These are phyloP conservation scores for Rhizomucor pusillus DNA, from an alignment of 371 early-diverging fungal species.

Conservation along the genomic window DNA sequence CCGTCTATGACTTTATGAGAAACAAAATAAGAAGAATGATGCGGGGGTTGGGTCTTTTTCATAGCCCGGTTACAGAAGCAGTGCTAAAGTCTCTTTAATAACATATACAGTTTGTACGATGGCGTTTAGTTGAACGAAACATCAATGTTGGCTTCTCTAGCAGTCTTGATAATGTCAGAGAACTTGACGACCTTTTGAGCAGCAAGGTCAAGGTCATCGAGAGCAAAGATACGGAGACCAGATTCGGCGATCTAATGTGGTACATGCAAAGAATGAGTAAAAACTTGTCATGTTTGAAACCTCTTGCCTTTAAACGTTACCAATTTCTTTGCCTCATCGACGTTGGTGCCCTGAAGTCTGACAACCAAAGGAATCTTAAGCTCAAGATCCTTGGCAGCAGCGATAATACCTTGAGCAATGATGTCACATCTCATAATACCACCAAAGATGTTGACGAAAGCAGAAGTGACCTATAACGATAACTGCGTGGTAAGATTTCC, in stretches of 20 bases:
- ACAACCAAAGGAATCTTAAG: slow-evolving; percentile 94
- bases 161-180: slow-evolving; percentile 80
- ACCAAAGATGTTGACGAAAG: slow-evolving; percentile 99
- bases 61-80: not conserved
- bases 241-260: slow-evolving; percentile 71
- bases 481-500: not conserved
- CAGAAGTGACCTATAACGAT: slow-evolving; percentile 77
- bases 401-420: slow-evolving; percentile 97
- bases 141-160: slow-evolving; percentile 66
- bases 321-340: slow-evolving; percentile 47
- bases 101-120: too few species aligned
- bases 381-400: slow-evolving; percentile 88
- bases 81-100: too few species aligned
- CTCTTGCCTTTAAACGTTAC: slow-evolving; percentile 18
- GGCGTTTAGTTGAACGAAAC: slow-evolving; percentile 53
- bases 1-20: not conserved
- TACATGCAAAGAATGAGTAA: not conserved
- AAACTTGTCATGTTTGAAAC: not conserved
- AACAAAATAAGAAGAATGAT: too few species aligned
- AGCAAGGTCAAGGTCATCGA: slow-evolving; percentile 94
- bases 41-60: not conserved
- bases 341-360: slow-evolving; percentile 88
- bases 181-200: slow-evolving; percentile 93
- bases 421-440: slow-evolving; percentile 99
- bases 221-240: slow-evolving; percentile 88